phyloP scores from a whole-genome alignment of 495 filamentous ascomycete genomes.

The Podospora pseudopauciseta region DNA sequence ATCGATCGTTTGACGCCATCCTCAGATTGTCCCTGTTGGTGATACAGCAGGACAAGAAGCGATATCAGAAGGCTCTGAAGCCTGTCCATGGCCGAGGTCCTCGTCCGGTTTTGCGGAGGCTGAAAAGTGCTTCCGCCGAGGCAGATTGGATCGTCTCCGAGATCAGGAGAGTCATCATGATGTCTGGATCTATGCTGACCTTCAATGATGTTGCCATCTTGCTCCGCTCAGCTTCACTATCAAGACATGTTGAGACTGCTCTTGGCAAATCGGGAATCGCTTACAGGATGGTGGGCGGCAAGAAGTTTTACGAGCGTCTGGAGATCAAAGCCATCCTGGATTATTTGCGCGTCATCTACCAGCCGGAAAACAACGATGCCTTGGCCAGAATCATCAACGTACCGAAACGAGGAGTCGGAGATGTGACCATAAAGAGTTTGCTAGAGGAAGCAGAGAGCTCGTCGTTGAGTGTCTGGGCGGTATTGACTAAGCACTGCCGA shows the following conservation, averaged over 20 bases:
- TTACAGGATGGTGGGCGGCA: constrained; percentile 91
- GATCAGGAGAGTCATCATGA: constrained; percentile 63
- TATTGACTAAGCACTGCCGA: constrained; percentile 66
- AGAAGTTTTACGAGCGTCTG: constrained; percentile 84
- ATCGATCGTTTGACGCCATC: constrained; percentile 90
- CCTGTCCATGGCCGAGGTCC: constrained; percentile 80
- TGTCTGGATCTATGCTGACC: constrained; percentile 69
- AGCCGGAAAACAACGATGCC: constrained; percentile 86
- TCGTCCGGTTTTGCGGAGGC: constrained; percentile 74
- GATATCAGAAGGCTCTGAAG: constrained; percentile 73
- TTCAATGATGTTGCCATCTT: constrained; percentile 83
- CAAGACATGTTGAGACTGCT: constrained; percentile 76
- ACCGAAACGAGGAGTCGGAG: constrained; percentile 77
- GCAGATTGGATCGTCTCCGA: constrained; percentile 88
- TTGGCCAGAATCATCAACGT: constrained; percentile 81
- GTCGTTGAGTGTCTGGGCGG: constrained; percentile 68
- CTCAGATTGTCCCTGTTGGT: constrained; percentile 75
- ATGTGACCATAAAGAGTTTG: constrained; percentile 67
- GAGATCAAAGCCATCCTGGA: constrained; percentile 90
- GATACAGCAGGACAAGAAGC: constrained; percentile 83
- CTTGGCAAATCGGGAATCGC: constrained; percentile 83
- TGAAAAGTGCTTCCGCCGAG: constrained; percentile 70
- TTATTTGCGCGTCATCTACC: constrained; percentile 81
- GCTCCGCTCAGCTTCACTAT: constrained; percentile 78
- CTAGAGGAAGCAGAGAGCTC: constrained; percentile 70